phyloP scores from a whole-genome alignment of 768 basidiomycete genomes.

The Pholiota microspora region DNA sequence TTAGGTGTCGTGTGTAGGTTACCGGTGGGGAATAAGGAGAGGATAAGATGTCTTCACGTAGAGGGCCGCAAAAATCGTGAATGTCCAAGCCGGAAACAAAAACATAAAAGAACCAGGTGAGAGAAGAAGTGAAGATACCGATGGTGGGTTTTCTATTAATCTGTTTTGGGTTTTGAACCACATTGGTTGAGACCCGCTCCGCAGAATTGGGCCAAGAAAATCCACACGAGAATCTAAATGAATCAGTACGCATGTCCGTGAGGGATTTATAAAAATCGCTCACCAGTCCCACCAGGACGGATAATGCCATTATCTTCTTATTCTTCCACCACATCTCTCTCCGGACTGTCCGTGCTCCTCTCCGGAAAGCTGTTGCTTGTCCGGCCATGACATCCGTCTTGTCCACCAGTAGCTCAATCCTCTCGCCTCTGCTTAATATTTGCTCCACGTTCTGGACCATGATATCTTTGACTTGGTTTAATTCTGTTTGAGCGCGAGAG shows the following conservation, averaged over 20 bases:
- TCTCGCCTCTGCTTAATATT: conserved; percentile 90
- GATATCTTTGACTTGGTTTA: conserved; percentile 90
- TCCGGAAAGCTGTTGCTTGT: conserved; percentile 89
- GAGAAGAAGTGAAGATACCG: neutral
- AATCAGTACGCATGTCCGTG: conserved; percentile 6
- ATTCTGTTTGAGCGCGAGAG: conserved; percentile 83
- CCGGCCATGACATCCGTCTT: conserved; percentile 96
- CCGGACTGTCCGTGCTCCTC: conserved; percentile 81
- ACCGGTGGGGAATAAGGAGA: neutral
- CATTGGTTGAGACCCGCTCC: conserved; percentile 68
- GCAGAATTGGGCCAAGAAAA: conserved; percentile 88
- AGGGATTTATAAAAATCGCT: conserved; percentile 23
- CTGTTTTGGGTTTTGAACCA: conserved; percentile 21
- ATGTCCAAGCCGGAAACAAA: neutral
- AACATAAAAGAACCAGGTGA: neutral
- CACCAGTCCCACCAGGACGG: conserved; percentile 69
- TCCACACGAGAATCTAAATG: conserved; percentile 68
- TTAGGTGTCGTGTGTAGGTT: neutral
- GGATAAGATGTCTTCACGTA: neutral
- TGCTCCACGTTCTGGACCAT: conserved; percentile 99
- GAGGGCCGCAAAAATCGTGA: neutral
- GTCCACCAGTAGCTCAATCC: conserved; percentile 93
- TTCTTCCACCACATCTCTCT: conserved; percentile 92
- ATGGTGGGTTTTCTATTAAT: conserved; percentile 6
- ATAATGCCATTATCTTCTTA: conserved; percentile 63